Base-by-base conservation (phyloP, 805 yeast species). In the Priceomyces haplophilus region DNA sequence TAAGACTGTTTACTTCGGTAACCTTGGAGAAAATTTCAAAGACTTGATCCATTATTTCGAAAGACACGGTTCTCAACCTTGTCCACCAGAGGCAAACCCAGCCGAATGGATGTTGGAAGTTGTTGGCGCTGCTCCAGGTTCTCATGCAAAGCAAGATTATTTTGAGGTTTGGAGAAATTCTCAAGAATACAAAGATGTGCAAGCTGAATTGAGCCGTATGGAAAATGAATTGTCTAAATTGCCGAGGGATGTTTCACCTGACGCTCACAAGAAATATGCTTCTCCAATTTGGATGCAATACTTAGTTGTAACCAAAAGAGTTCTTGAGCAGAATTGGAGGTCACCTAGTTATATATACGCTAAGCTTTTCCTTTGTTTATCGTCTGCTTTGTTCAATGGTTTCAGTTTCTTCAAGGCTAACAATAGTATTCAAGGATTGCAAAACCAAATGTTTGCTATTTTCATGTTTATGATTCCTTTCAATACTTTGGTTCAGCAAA, bases 71-170 rank as follows among this genome's bases (percentile, higher is more conserved):
- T 88, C 90, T 32, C 64, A 58, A 37, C 56, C 57, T 34, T 66
- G 72, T 56, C 71, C 70, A 12, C 41, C 47, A 25, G 65, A 63
- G 50, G 66, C 70, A 7, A 65, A 65, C 46, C 70, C 71, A 6
- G 70, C 69, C 11, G 96, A 88, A 67, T 88, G 95, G 93, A 88
- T 88, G 95, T 71, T 88, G 64, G 85, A 85, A 48, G 85, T 82
- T 49, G 84, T 83, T 54, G 89, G 90, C 55, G 89, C 89, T 41
- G 88, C 89, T 27, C 89, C 89, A 5, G 89, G 88, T 41, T 78
- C 87, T 27, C 83, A 79, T 52, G 85, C 88, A 15, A 71, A 72
- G 37, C 85, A 81, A 62, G 86, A 85, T 61, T 85, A 82, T 55
- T 73, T 79, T 55, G 83, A 85, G 55, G 88, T 84, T 38, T 87